Base-by-base conservation (phyloP, 1,284 basidiomycete genomes). In the Xerocomus nothofagi region DNA sequence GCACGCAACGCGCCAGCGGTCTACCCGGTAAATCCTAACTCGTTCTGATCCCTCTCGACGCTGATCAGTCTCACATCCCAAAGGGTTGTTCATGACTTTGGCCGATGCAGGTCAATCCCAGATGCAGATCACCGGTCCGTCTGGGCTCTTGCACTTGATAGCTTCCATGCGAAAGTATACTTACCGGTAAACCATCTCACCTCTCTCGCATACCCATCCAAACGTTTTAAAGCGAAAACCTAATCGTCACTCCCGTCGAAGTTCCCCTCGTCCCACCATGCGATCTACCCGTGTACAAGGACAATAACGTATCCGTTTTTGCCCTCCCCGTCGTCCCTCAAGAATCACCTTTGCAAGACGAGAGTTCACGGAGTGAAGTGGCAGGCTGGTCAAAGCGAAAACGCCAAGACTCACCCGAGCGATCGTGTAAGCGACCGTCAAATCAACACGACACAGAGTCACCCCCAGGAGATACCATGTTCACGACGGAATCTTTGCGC, bases 61-160 rank as follows among this genome's bases (percentile, higher is more conserved):
- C 44, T n/a, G 7, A 33, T 31, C 2, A 47, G 6, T 24, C 27
- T 12, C 39, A 7, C 36, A 29, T 38, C 38, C 31, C 3, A 21
- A 59, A 88, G 92, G 92, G 2, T 67, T 92, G 15, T 62, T 93
- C 37, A 93, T 96, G 92, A 84, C 84, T 2, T 74, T 89, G 53
- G 88, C 90, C 6, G 93, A 95, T 68, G 78, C 80, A 2, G 78
- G 79, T 1, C 78, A 83, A 32, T 68, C 71, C 23, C 71, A 76
- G 34, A 50, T 95, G 30, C 71, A 80, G 24, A 63, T 95, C 18
- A 72, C 82, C 29, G 93, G 92, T 6, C 92, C 92, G 1, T 76
- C 76, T 7, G 90, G 89, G 21, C 67, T 88, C 18, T 66, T 76
- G 18, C 89, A 93, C 61, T 78, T 77, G 45, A 62, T 95, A 32